Percentiles rank a stretch among this genome's conserved stretches.
Evolutionary conservation across 2,329 filamentous ascomycete genomes (phyloP).

Genomic region (Fusarium fracticaudum): DNA sequence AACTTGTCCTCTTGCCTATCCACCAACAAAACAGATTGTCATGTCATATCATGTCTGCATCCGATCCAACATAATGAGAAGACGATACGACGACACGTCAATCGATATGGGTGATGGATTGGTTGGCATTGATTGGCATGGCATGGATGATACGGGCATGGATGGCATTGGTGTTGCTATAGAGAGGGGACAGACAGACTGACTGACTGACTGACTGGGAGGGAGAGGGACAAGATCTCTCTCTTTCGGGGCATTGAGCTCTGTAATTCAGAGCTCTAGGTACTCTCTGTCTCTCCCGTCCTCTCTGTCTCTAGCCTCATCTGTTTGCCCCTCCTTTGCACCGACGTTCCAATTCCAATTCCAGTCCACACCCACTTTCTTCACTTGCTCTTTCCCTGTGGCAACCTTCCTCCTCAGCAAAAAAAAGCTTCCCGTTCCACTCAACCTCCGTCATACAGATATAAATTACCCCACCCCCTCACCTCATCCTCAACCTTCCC

Average conservation of each 20-base stretch:
- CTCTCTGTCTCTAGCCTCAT: background rate
- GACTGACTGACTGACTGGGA: background rate
- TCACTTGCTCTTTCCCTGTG: conserved; percentile 8
- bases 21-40: background rate
- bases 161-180: background rate
- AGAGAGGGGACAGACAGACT: background rate
- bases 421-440: conserved; percentile 10
- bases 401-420: conserved; percentile 22
- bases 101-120: conserved; percentile 3
- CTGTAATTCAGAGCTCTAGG: conserved; percentile 2
- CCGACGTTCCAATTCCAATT: background rate
- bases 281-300: background rate
- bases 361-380: background rate
- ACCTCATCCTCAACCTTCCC: conserved; percentile 21
- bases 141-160: background rate
- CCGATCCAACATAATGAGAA: conserved; percentile 1
- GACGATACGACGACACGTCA: conserved; percentile 29
- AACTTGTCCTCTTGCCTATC: background rate
- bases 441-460: conserved; percentile 28
- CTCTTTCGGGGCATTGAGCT: background rate
- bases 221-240: background rate
- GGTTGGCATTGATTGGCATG: background rate
- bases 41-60: conserved; percentile 16
- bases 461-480: conserved; percentile 42
- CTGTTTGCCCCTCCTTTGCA: conserved; percentile 23